Evolutionary conservation across 495 filamentous ascomycete genomes (phyloP).

Genomic region (Annulohypoxylon bovei): DNA sequence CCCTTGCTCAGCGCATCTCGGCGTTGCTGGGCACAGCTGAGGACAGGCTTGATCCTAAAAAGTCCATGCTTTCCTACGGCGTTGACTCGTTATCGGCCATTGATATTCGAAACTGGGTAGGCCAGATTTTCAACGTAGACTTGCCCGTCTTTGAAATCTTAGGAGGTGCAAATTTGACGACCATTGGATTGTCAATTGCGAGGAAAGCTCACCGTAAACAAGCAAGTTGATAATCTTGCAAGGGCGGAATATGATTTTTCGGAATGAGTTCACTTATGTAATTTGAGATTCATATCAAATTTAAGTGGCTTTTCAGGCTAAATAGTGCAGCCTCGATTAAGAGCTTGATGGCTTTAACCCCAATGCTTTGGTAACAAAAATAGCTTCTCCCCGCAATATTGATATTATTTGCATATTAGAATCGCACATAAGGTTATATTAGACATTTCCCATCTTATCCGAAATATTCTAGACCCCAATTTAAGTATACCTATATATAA

Average conservation of each 20-base stretch:
- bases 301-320: conserved; percentile 28
- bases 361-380: not conserved
- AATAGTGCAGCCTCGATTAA: not conserved
- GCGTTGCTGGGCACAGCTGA: conserved; percentile 3
- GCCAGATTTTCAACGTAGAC: conserved; percentile 44
- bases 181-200: not conserved
- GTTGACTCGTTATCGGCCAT: conserved; percentile 55
- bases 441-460: conserved; percentile 36
- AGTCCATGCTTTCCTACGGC: conserved; percentile 46
- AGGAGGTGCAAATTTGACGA: not conserved
- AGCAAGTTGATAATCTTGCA: too few species aligned
- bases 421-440: conserved; percentile 23
- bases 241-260: not conserved
- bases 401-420: conserved; percentile 24
- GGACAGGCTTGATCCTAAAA: conserved; percentile 39
- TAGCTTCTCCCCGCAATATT: conserved; percentile 29
- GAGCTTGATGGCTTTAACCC: conserved; percentile 1
- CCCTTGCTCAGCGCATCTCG: conserved; percentile 5
- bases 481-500: conserved; percentile 22
- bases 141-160: conserved; percentile 50
- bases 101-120: conserved; percentile 54
- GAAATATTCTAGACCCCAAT: conserved; percentile 20
- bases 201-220: too few species aligned
- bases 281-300: not conserved
- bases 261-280: not conserved